phyloP scores from a whole-genome alignment of 2,329 filamentous ascomycete species.

The Monilinia fructigena region DNA sequence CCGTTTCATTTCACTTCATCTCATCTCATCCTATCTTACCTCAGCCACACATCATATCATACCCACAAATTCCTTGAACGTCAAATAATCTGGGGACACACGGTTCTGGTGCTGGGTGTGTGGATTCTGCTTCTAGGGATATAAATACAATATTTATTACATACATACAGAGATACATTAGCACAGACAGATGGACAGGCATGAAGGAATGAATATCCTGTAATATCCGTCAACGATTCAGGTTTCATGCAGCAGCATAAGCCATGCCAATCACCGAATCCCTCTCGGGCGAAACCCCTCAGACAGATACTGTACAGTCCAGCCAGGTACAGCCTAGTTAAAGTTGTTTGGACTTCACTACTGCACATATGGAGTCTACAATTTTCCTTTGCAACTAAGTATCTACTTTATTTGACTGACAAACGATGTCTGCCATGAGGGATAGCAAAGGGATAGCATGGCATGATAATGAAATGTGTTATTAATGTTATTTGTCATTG shows the following conservation, averaged over 20 bases:
- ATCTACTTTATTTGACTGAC: neutral
- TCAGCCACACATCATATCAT: neutral
- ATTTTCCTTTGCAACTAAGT: neutral
- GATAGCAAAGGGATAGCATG: neutral
- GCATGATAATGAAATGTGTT: neutral
- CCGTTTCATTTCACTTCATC: neutral
- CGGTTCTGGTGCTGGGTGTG: neutral
- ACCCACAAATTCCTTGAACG: neutral
- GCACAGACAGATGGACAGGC: neutral
- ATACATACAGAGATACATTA: neutral
- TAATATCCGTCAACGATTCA: neutral
- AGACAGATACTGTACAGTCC: neutral
- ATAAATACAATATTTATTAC: neutral
- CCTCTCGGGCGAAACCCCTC: slow-evolving; percentile 14
- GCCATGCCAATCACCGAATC: slow-evolving; percentile 10
- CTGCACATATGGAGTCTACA: neutral
- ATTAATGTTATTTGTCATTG: slow-evolving; percentile 18
- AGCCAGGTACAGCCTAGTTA: neutral
- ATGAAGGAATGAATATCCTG: neutral
- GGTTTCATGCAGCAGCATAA: slow-evolving; percentile 18
- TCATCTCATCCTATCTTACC: neutral
- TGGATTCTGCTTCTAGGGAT: neutral
- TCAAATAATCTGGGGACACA: slow-evolving; percentile 5
- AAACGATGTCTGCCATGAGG: neutral
- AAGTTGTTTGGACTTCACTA: neutral